Conservation (phyloP, 257 asterid genomes). For the Solanum gracilifrons region DNA sequence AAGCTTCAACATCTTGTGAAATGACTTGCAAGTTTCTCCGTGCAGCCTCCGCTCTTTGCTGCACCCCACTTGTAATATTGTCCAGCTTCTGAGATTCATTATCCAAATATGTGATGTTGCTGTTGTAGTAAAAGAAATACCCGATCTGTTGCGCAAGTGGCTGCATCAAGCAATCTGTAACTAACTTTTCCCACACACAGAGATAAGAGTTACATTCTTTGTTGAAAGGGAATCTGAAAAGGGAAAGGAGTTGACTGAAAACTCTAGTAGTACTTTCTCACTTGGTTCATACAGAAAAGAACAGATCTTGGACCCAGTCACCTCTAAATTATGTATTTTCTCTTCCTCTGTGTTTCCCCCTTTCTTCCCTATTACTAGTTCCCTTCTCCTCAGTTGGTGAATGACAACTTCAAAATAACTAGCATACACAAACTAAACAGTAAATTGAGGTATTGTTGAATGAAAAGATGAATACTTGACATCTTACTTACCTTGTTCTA, state of each 20-base stretch:
- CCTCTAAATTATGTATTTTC: background rate
- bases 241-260: background rate
- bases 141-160: background rate
- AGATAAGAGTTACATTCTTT: background rate
- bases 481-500: background rate
- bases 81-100: background rate
- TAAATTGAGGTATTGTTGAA: background rate
- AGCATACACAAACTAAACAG: background rate
- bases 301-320: background rate
- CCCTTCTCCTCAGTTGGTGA: background rate
- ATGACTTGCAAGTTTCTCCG: background rate
- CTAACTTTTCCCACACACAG: background rate
- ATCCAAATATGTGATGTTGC: background rate
- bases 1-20: background rate
- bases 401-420: background rate
- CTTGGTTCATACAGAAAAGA: background rate
- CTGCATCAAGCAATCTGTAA: background rate
- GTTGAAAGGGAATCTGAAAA: background rate
- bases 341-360: background rate
- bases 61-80: background rate
- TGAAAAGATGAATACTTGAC: background rate
- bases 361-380: background rate
- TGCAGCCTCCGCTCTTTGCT: background rate
- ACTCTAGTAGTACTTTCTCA: background rate
- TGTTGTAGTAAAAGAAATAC: background rate